Evolutionary conservation across 768 basidiomycete species (phyloP), one percentile per base, ranked within the genome.

Genomic region (Auricularia heimuer): DNA sequence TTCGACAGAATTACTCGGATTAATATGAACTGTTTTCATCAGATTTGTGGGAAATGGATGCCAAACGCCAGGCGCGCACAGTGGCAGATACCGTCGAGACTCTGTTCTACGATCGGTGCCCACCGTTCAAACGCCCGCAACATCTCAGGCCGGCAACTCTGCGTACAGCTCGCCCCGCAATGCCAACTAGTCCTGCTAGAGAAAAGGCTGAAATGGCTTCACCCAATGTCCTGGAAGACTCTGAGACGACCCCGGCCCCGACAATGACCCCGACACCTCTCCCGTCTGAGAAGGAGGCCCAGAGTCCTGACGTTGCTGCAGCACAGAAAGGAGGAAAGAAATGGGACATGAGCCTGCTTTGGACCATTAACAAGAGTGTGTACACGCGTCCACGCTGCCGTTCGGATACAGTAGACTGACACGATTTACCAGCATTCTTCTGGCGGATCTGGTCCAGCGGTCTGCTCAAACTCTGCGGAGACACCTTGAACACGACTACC

Each of bases 41-140:
- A 85, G 85, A 86, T 70, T 71, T 86, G 47, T 85, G 83, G 82
- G 71, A 77, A 58, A 76, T 86, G 4, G 82, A 82, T 0, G 64
- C 71, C 0, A 45, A 70, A 4, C 73, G 74, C 4, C 74, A 77
- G 37, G 80, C 82, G 2, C 71, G 70, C 1, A 65, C 69, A 8
- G 71, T 82, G 14, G 79, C 81, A 18, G 77, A 80, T 62, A 66
- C 66, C 2, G 70, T 85, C 3, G 82, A 84, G 65, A 64, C 67
- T 11, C 75, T 77, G 61, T 85, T 83, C 67, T 85, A 81, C 67
- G 66, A 60, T 24, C 56, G 56, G 11, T 60, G 56, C 18, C 56
- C 56, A 6, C 56, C 56, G 7, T 60, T 60, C 56, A 60, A 60
- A 29, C 24, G 56, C 24, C 56, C 56, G 6, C 56, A 60, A 24